A percentile compares a stretch with the other conserved stretches of the same genome.
These are phyloP conservation scores for Boletellus ananas DNA, from an alignment of 768 basidiomycete species.

Conservation along the genomic window DNA sequence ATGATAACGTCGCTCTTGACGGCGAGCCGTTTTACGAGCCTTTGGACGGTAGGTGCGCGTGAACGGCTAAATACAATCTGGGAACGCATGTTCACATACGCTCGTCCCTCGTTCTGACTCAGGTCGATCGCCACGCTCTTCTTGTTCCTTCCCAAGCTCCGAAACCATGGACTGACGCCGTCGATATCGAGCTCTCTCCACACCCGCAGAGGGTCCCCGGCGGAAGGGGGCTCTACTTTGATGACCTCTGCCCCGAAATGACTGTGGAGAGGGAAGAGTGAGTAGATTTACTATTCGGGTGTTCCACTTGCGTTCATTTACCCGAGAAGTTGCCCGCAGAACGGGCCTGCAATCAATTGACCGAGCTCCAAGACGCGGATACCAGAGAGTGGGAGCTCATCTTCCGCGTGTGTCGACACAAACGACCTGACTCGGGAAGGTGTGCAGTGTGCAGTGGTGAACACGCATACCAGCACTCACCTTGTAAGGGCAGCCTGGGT, in stretches of 20 bases:
- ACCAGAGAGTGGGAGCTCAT: slow-evolving; percentile 55
- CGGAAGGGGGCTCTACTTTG: slow-evolving; percentile 62
- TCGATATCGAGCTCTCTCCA: slow-evolving; percentile 71
- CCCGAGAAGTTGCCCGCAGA: slow-evolving; percentile 71
- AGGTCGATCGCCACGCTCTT: slow-evolving; percentile 70
- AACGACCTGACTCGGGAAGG: slow-evolving; percentile 5
- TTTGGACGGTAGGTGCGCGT: slow-evolving; percentile 22
- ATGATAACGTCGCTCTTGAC: slow-evolving; percentile 61
- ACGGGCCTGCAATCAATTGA: slow-evolving; percentile 69
- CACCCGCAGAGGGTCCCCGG: slow-evolving; percentile 64
- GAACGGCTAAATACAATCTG: background rate
- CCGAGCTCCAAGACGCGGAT: slow-evolving; percentile 66
- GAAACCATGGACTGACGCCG: slow-evolving; percentile 71
- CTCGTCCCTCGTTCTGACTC: slow-evolving; percentile 51
- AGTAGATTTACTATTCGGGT: background rate
- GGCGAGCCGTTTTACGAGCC: slow-evolving; percentile 59
- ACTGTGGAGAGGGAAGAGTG: slow-evolving; percentile 30
- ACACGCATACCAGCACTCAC: background rate
- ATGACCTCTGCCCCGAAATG: slow-evolving; percentile 73
- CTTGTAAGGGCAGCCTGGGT: background rate
- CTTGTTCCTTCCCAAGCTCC: slow-evolving; percentile 69
- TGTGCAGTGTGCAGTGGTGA: background rate
- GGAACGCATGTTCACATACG: slow-evolving; percentile 30
- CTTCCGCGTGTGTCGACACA: slow-evolving; percentile 11
- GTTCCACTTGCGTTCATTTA: slow-evolving; percentile 25